phyloP scores from a whole-genome alignment of 306 rosid species.

The Malus orientalis region DNA sequence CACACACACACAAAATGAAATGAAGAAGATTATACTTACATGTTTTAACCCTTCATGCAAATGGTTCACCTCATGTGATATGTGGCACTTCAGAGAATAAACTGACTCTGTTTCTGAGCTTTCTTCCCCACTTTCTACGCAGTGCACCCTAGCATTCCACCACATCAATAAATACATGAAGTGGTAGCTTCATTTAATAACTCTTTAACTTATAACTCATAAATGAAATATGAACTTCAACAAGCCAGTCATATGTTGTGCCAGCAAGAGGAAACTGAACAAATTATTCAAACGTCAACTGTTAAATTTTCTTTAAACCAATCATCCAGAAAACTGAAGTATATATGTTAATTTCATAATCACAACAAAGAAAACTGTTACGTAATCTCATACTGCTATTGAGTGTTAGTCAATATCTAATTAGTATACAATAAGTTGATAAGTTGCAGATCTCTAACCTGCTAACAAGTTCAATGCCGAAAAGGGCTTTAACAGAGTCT shows the following conservation, averaged over 20 bases:
- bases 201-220: neutral
- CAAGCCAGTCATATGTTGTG: neutral
- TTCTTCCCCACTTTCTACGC: constrained; percentile 95
- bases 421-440: neutral
- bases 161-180: constrained; percentile 18
- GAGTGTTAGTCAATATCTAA: neutral
- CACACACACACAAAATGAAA: neutral
- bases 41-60: constrained; percentile 94
- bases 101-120: constrained; percentile 95
- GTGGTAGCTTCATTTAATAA: neutral
- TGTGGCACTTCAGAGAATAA: constrained; percentile 95
- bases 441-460: constrained; percentile 41
- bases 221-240: neutral
- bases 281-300: neutral
- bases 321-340: neutral
- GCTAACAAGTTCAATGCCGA: constrained; percentile 78
- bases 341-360: neutral
- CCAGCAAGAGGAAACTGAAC: neutral
- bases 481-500: constrained; percentile 75
- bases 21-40: constrained; percentile 42
- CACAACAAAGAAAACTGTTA: neutral
- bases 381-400: neutral
- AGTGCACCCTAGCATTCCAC: constrained; percentile 61
- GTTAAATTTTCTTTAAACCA: neutral
- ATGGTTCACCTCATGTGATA: constrained; percentile 98